These are phyloP conservation scores for Chamaecrista fasciculata DNA, from an alignment of 306 rosid genomes.

Conservation along the genomic window DNA sequence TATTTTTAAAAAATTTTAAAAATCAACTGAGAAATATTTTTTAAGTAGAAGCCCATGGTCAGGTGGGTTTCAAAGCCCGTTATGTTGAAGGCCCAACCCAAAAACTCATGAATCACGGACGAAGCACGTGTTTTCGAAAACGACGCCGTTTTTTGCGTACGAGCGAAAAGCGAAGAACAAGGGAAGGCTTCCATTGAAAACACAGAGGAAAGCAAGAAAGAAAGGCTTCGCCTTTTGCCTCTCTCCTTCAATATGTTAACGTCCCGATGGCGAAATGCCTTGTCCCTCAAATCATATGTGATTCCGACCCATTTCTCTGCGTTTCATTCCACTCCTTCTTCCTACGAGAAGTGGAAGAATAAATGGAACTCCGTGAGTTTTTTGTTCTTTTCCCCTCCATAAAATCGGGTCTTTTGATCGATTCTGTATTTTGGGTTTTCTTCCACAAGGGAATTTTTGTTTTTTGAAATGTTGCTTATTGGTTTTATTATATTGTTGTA, in stretches of 20 bases:
- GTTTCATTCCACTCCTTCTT: background rate
- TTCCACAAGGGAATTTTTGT: background rate
- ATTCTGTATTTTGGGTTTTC: background rate
- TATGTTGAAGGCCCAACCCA: no score
- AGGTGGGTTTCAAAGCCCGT: no score
- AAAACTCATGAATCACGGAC: no score
- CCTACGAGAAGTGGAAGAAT: conserved; percentile 9
- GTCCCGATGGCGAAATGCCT: background rate
- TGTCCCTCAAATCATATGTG: no score
- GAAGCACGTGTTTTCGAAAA: no score
- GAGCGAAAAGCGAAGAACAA: background rate
- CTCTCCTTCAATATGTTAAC: background rate
- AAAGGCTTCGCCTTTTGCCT: background rate
- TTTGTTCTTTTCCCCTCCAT: background rate
- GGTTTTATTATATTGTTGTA: background rate
- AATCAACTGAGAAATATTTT: no score
- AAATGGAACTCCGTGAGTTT: conserved; percentile 11
- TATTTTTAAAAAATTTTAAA: no score
- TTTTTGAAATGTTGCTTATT: background rate
- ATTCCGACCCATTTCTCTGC: background rate
- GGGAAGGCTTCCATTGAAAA: background rate
- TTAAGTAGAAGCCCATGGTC: no score
- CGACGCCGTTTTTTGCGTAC: no score
- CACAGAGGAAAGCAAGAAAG: no score
- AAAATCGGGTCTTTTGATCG: background rate